Evolutionary conservation across 495 filamentous ascomycete genomes (phyloP).

Genomic region (Glarea lozoyensis): DNA sequence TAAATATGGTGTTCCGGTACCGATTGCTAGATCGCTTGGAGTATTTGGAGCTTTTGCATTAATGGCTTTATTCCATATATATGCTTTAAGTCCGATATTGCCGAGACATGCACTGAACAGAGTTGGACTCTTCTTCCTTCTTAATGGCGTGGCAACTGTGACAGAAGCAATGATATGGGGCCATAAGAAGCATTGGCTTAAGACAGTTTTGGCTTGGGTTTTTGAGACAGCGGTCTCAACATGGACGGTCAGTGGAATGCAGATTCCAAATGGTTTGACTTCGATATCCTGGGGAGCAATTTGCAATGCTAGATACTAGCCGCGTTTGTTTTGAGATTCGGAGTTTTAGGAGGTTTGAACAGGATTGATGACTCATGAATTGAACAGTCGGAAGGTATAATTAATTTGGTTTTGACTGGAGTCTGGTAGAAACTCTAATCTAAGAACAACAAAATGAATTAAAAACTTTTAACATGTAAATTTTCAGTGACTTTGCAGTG

Average conservation of each 20-base stretch:
- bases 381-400: too few species aligned
- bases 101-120: conserved; percentile 16
- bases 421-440: too few species aligned
- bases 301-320: too few species aligned
- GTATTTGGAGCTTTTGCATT: conserved; percentile 25
- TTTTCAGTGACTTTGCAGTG: too few species aligned
- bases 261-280: conserved; percentile 25
- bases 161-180: conserved; percentile 27
- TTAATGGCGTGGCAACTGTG: conserved; percentile 27
- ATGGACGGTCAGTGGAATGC: conserved; percentile 23
- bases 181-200: conserved; percentile 24
- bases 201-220: conserved; percentile 23
- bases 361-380: too few species aligned
- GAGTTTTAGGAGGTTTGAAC: too few species aligned
- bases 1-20: conserved; percentile 20
- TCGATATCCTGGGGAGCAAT: conserved; percentile 22
- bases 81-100: conserved; percentile 24
- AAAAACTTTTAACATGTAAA: too few species aligned
- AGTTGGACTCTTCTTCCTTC: conserved; percentile 26
- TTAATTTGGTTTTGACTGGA: too few species aligned
- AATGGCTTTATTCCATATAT: conserved; percentile 29
- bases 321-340: too few species aligned
- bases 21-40: conserved; percentile 20
- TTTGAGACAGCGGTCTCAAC: conserved; percentile 25
- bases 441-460: too few species aligned